Conservation (phyloP, 768 basidiomycete genomes). For the Lactarius quietus region DNA sequence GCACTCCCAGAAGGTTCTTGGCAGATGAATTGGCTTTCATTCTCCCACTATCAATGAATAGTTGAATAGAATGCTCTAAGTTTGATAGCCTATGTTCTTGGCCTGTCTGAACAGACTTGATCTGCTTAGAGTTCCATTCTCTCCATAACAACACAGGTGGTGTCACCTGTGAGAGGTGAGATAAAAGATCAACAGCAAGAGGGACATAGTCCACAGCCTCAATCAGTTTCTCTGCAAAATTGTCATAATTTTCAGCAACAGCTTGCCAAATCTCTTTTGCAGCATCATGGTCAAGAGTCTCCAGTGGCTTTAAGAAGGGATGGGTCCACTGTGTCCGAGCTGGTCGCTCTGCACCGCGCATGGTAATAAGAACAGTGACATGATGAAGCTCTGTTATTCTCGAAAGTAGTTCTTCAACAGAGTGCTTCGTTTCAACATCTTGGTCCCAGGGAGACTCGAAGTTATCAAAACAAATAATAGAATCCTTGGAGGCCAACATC, state of each 20-base stretch:
- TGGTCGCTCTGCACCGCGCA: not conserved
- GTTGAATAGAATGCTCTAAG: too few relatives aligned
- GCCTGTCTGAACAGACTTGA: not conserved
- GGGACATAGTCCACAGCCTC: not conserved
- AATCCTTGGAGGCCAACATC: not conserved
- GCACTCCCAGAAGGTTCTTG: not conserved
- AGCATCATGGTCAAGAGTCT: not conserved
- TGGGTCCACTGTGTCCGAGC: not conserved
- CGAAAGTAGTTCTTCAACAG: not conserved
- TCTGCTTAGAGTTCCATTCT: not conserved
- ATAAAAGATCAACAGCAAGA: not conserved
- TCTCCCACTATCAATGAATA: not conserved
- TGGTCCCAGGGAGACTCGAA: conserved; percentile 26
- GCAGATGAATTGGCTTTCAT: not conserved
- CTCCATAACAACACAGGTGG: not conserved
- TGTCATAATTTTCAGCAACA: not conserved
- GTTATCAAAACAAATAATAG: not conserved
- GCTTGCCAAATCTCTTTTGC: not conserved
- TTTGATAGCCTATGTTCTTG: too few relatives aligned
- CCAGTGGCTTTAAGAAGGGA: not conserved
- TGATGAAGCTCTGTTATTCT: not conserved
- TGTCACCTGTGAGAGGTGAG: not conserved
- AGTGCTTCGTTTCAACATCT: not conserved
- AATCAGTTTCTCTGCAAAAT: not conserved
- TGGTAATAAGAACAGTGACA: not conserved